Conservation (phyloP, 2,329 filamentous ascomycete species). For the Gyromitra esculenta region DNA sequence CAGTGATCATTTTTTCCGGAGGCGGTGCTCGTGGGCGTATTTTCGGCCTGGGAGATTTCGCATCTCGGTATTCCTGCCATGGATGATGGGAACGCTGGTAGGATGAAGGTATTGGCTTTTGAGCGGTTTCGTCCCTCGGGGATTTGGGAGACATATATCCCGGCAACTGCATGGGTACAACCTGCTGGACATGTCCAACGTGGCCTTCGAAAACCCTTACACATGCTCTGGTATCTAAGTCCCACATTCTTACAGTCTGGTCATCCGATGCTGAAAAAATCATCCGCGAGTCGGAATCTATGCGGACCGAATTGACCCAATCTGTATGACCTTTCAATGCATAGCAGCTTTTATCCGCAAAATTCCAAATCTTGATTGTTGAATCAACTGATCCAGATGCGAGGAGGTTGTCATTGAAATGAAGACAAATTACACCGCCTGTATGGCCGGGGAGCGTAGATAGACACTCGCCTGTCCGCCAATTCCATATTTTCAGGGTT, state of each 20-base stretch:
- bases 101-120: slow-evolving; percentile 59
- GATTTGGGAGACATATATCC: slow-evolving; percentile 72
- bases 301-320: slow-evolving; percentile 95
- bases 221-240: slow-evolving; percentile 82
- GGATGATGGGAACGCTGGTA: slow-evolving; percentile 54
- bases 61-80: slow-evolving; percentile 53
- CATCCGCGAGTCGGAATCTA: slow-evolving; percentile 83
- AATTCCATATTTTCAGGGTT: slow-evolving; percentile 95
- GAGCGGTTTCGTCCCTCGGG: slow-evolving; percentile 76
- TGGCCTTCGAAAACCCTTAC: slow-evolving; percentile 85
- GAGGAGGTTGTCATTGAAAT: slow-evolving; percentile 84
- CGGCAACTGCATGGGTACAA: slow-evolving; percentile 72
- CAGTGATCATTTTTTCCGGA: slow-evolving; percentile 90
- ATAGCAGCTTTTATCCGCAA: slow-evolving; percentile 82
- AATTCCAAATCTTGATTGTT: slow-evolving; percentile 92
- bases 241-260: slow-evolving; percentile 89
- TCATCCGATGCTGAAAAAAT: slow-evolving; percentile 95
- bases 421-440: slow-evolving; percentile 83
- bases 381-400: slow-evolving; percentile 90
- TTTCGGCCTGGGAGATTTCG: slow-evolving; percentile 69
- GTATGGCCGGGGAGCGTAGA: slow-evolving; percentile 81
- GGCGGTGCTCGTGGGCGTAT: slow-evolving; percentile 73
- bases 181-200: slow-evolving; percentile 93
- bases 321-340: slow-evolving; percentile 84
- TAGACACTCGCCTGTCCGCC: slow-evolving; percentile 87